Base-by-base conservation (phyloP, 129 eudicot genomes). In the Tanacetum coccineum region DNA sequence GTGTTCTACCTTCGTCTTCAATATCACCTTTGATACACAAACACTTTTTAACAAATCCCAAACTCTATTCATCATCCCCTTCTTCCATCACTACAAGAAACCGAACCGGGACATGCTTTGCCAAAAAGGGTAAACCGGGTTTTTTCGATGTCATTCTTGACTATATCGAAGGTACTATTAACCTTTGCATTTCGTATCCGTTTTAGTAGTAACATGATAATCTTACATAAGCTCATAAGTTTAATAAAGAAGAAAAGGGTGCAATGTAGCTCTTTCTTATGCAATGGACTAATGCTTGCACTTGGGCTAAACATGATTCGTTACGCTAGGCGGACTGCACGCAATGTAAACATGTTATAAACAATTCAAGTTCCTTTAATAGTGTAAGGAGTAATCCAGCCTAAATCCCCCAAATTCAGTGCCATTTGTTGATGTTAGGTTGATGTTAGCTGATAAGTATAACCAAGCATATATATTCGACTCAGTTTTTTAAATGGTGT, bases 61-160 rank as follows among this genome's bases (percentile, higher is more conserved):
- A 2, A 46, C 18, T 70, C 26, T 46, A n/a, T n/a, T n/a, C n/a
- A n/a, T n/a, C n/a, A n/a, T n/a, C n/a, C n/a, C n/a, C 19, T 71
- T 59, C 28, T 54, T 46, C 73, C 59, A 13, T 60, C 17, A 4
- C 53, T 15, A 5, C 60, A 14, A 49, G 62, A 74, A 71, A 72
- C 66, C 82, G 73, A 13, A 64, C 75, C 26, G 30, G 86, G 47
- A 20, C 57, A 45, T 86, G 94, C 52, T 83, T 73, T 74, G 78
- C 94, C 70, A 85, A 79, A 68, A 88, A 82, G 70, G 88, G 91
- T 19, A 82, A 87, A 66, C 86, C 78, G 26, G 70, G 86, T 9
- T 84, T 93, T 64, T 62, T 86, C 76, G 99, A 93, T 75, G 93
- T 84, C 26, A 88, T 93, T 77, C 96, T 93, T n/a, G 99, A 93